These are phyloP conservation scores for Parathielavia appendiculata DNA, from an alignment of 495 filamentous ascomycete species.

Conservation along the genomic window DNA sequence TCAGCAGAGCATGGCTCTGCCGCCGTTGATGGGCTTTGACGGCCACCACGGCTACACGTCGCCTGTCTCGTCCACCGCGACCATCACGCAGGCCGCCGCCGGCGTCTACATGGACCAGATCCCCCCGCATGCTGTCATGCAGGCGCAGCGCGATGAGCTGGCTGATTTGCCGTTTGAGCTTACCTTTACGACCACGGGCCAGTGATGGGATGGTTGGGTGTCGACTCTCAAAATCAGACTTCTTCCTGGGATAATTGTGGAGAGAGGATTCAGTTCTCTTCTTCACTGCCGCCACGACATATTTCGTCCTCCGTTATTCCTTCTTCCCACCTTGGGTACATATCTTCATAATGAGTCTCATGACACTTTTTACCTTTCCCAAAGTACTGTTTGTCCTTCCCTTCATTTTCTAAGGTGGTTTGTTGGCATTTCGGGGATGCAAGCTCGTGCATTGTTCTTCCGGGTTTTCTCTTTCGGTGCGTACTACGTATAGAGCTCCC, in stretches of 20 bases:
- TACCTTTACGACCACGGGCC: conserved; percentile 18
- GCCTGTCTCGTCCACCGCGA: conserved; percentile 38
- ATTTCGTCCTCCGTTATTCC: too few relatives aligned
- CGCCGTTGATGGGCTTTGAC: conserved; percentile 29
- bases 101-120: conserved; percentile 21
- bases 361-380: background rate
- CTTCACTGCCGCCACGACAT: too few relatives aligned
- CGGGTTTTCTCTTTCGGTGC: too few relatives aligned
- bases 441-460: too few relatives aligned
- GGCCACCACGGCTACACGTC: conserved; percentile 35
- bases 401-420: background rate
- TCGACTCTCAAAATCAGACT: background rate
- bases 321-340: too few relatives aligned
- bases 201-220: background rate
- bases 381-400: background rate
- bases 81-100: conserved; percentile 33
- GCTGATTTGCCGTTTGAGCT: conserved; percentile 32
- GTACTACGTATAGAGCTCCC: too few relatives aligned
- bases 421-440: too few relatives aligned
- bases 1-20: conserved; percentile 21
- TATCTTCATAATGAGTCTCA: too few relatives aligned
- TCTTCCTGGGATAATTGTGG: too few relatives aligned
- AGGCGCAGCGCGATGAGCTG: conserved; percentile 16
- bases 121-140: conserved; percentile 12
- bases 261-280: too few relatives aligned